A percentile compares a stretch with the other conserved stretches of the same genome.
Conservation (phyloP, 768 basidiomycete species). For the Boletus subparvulus region DNA sequence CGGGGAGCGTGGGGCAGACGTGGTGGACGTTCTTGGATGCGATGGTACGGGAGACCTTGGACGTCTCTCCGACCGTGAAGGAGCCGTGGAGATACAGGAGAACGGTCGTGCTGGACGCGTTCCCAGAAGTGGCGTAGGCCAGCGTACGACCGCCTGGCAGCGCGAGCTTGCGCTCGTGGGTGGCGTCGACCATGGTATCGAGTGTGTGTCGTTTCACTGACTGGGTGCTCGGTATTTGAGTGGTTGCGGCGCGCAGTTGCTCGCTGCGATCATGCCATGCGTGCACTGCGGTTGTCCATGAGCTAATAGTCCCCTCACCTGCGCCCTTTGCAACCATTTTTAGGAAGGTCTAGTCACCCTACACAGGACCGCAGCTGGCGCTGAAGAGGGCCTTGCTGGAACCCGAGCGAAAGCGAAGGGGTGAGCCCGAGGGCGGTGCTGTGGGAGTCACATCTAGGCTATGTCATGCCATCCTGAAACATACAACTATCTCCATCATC, state of each 20-base stretch:
- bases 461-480: too few relatives aligned
- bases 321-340: too few relatives aligned
- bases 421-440: too few relatives aligned
- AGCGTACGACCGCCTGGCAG: constrained; percentile 44
- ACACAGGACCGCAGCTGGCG: too few relatives aligned
- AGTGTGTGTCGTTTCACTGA: neutral
- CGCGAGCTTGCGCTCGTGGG: constrained; percentile 18
- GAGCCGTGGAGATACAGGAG: constrained; percentile 58
- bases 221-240: neutral
- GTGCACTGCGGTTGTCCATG: too few relatives aligned
- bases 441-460: too few relatives aligned
- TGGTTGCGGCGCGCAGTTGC: too few relatives aligned
- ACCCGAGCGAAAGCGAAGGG: too few relatives aligned
- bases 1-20: constrained; percentile 54
- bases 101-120: constrained; percentile 46
- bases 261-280: too few relatives aligned
- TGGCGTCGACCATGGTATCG: neutral
- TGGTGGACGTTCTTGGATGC: constrained; percentile 43
- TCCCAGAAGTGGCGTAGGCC: constrained; percentile 55
- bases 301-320: too few relatives aligned
- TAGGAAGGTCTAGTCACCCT: too few relatives aligned
- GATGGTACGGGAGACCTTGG: constrained; percentile 34
- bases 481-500: neutral
- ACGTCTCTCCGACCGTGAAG: constrained; percentile 49
- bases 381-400: too few relatives aligned